Conservation (phyloP, 768 basidiomycete genomes). For the Xerocomellus chrysenteron region DNA sequence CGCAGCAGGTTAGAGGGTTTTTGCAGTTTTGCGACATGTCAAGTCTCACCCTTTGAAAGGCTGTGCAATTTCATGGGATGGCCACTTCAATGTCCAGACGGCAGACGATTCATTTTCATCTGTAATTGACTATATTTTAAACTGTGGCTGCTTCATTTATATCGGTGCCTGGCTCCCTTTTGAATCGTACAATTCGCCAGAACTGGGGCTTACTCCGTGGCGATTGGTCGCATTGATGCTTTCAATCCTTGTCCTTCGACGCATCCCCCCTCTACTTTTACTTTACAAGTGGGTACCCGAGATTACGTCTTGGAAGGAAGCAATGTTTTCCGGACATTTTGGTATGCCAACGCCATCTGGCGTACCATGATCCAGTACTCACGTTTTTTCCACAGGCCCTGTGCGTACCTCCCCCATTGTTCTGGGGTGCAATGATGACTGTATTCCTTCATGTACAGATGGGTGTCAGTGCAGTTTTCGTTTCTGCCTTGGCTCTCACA, state of each 20-base stretch:
- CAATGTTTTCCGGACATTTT: slow-evolving; percentile 90
- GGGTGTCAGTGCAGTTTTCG: slow-evolving; percentile 92
- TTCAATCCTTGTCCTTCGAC: slow-evolving; percentile 67
- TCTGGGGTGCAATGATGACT: neutral
- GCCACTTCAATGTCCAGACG: slow-evolving; percentile 73
- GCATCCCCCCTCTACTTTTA: slow-evolving; percentile 75
- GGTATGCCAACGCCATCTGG: slow-evolving; percentile 40
- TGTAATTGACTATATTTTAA: slow-evolving; percentile 85
- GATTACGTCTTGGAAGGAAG: slow-evolving; percentile 80
- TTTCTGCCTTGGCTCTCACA: slow-evolving; percentile 69
- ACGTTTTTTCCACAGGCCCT: slow-evolving; percentile 41
- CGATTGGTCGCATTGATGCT: slow-evolving; percentile 67
- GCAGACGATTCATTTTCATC: slow-evolving; percentile 88
- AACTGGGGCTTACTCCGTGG: slow-evolving; percentile 67
- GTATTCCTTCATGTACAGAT: slow-evolving; percentile 46
- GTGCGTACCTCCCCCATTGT: slow-evolving; percentile 35
- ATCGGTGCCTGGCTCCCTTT: slow-evolving; percentile 88
- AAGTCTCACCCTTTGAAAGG: slow-evolving; percentile 45
- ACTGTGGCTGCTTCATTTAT: slow-evolving; percentile 79
- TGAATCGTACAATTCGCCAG: slow-evolving; percentile 49
- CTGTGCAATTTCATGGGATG: slow-evolving; percentile 90
- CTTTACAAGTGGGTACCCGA: slow-evolving; percentile 88
- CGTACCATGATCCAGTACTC: neutral
- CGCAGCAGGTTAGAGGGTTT: slow-evolving; percentile 57
- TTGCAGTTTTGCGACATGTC: neutral